Evolutionary conservation across 179 eudicot species (phyloP), one percentile per base, ranked within the genome.

Genomic region (Carnegiea gigantea): DNA sequence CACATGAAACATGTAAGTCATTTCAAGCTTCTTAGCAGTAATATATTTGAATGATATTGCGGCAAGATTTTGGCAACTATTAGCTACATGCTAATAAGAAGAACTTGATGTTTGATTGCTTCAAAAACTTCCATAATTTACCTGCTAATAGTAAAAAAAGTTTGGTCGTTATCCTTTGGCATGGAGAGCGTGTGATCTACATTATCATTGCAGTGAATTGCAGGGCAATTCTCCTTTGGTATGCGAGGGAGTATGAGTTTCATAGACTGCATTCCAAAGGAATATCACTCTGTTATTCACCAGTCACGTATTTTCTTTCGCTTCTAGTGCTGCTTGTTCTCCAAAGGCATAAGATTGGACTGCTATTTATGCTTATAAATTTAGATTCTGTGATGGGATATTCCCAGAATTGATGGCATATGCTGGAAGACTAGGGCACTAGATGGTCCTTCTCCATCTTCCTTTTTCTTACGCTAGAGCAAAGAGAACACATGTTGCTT

Each of bases 141-240:
- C 76, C 76, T 44, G 18, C 30, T n/a, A 43, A 73, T 38, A 8
- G 6, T 20, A 2, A 1, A 73, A 73, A 33, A 40, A 40, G 14
- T 26, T 65, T 28, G 62, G n/a, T 20, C 6, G 62, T 57, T 48
- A 4, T 57, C n/a, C 20, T 57, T 18, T 18, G 62, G 62, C 3
- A 5, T 65, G 38, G 38, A 26, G 71, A 10, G 38, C 11, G 36
- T 24, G 38, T 24, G 71, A 28, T 67, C 18, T 51, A 24, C 40
- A 33, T 17, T 54, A 30, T 67, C 46, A 36, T 54, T 38, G 49
- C 48, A 43, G 51, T 46, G 82, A 84, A 88, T 86, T 64, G 84
- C 86, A 86, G 92, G 90, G 88, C 90, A 85, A 88, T 82, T 85
- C 83, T 88, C 90, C 90, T 80, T 85, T 86, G 89, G 88, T 90